Percentiles rank a stretch among this genome's conserved stretches.
Evolutionary conservation across 2,329 filamentous ascomycete species (phyloP).

Genomic region (Fusarium ambrosium): DNA sequence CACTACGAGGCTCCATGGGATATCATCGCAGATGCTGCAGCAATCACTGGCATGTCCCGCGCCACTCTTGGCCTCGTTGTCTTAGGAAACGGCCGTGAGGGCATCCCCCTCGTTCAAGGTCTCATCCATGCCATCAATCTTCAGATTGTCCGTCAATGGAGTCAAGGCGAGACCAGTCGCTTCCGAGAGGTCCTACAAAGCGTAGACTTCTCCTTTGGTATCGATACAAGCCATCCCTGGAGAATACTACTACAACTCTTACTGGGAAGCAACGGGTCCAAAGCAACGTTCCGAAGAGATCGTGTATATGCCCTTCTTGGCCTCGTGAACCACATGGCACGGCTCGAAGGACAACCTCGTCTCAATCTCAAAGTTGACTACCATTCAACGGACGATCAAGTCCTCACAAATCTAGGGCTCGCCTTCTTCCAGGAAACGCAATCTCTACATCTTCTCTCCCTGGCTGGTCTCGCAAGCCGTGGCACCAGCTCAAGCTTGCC

Average conservation of each 20-base stretch:
- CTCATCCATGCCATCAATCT: conserved; percentile 34
- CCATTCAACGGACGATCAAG: conserved; percentile 24
- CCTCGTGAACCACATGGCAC: conserved; percentile 39
- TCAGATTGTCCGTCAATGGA: conserved; percentile 37
- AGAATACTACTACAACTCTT: conserved; percentile 29
- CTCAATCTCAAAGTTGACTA: conserved; percentile 37
- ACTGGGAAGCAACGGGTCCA: conserved; percentile 35
- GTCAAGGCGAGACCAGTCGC: conserved; percentile 23
- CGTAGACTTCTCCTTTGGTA: conserved; percentile 32
- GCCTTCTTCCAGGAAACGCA: conserved; percentile 28
- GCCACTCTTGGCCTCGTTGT: conserved; percentile 29
- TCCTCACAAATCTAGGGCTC: conserved; percentile 31
- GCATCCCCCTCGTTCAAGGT: conserved; percentile 23
- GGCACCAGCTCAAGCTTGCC: conserved; percentile 19
- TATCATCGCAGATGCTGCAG: conserved; percentile 29
- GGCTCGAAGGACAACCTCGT: conserved; percentile 20
- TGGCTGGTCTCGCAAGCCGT: conserved; percentile 32
- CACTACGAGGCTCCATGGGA: conserved; percentile 33
- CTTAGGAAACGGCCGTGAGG: neutral
- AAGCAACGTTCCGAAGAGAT: conserved; percentile 37
- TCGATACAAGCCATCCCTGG: conserved; percentile 15
- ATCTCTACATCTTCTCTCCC: conserved; percentile 41
- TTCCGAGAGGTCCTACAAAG: conserved; percentile 15
- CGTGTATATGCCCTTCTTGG: conserved; percentile 45
- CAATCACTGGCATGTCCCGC: conserved; percentile 28